A percentile compares a stretch with the other conserved stretches of the same genome.
Conservation (phyloP, 257 asterid genomes). For the Plantago major region DNA sequence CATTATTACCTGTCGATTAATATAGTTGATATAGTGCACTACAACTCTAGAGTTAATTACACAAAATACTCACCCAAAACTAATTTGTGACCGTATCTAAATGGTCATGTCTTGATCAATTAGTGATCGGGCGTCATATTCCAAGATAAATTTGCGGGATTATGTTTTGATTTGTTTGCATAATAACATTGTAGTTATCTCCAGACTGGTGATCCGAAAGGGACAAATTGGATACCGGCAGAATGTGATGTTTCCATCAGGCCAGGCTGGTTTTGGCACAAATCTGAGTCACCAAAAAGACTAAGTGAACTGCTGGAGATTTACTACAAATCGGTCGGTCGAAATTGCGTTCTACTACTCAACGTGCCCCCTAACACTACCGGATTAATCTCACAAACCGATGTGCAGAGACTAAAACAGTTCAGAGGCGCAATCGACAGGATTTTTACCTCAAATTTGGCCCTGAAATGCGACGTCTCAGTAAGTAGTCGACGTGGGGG, state of each 20-base stretch:
- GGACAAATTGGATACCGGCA: constrained; percentile 84
- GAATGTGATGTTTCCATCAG: constrained; percentile 94
- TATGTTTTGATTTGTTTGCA: not conserved
- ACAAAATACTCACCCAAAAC: no score
- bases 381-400: constrained; percentile 65
- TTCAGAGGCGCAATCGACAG: constrained; percentile 53
- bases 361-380: constrained; percentile 83
- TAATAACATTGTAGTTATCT: constrained; percentile 55
- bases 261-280: constrained; percentile 93
- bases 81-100: no score
- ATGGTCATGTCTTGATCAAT: no score
- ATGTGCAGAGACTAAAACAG: constrained; percentile 50
- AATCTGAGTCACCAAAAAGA: constrained; percentile 60
- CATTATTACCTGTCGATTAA: no score
- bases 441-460: constrained; percentile 53
- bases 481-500: constrained; percentile 81
- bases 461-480: constrained; percentile 30
- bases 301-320: constrained; percentile 51
- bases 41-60: no score
- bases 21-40: no score
- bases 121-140: no score
- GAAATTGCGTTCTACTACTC: constrained; percentile 75
- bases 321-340: constrained; percentile 90
- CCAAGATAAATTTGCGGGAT: no score
- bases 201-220: constrained; percentile 70